Percentiles rank a stretch among this genome's conserved stretches.
phyloP scores from a whole-genome alignment of 129 eudicot genomes.

The Helianthus tuberosus region DNA sequence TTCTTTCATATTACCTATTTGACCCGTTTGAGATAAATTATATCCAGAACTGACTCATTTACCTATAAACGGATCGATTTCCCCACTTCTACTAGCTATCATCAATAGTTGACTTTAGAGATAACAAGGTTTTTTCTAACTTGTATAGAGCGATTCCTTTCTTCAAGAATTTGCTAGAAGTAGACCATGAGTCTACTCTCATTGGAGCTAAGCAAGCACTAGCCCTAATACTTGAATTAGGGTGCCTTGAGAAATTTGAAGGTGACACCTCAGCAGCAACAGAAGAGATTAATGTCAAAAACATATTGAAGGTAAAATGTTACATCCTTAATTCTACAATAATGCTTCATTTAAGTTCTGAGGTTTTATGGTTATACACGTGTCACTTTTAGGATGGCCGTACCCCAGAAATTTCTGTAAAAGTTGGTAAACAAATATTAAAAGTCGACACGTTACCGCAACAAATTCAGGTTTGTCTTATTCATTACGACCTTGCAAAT shows the following conservation, averaged over 20 bases:
- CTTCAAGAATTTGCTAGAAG: conserved; percentile 40
- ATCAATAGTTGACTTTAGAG: background rate
- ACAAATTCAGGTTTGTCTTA: conserved; percentile 48
- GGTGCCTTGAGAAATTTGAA: conserved; percentile 57
- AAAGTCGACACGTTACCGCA: conserved; percentile 37
- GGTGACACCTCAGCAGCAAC: conserved; percentile 38
- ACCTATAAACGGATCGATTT: background rate
- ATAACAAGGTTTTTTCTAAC: background rate
- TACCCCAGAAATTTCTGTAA: conserved; percentile 38
- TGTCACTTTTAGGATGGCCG: conserved; percentile 42
- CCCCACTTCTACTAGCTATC: background rate
- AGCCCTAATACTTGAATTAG: conserved; percentile 55
- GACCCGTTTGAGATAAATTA: conserved; percentile 1
- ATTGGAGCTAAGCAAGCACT: conserved; percentile 66
- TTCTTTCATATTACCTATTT: background rate
- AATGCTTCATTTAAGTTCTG: background rate
- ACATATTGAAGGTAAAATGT: conserved; percentile 37
- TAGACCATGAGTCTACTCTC: conserved; percentile 39
- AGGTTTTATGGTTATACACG: conserved; percentile 8
- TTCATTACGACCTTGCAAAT: background rate
- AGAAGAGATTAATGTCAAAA: conserved; percentile 33
- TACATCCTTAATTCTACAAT: conserved; percentile 10
- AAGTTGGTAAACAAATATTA: conserved; percentile 46
- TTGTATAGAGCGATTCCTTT: conserved; percentile 47
- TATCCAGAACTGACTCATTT: background rate